A percentile compares a stretch with the other conserved stretches of the same genome.
These are phyloP conservation scores for Penicillium sp. DNA, from an alignment of 2,329 filamentous ascomycete species.

Conservation along the genomic window DNA sequence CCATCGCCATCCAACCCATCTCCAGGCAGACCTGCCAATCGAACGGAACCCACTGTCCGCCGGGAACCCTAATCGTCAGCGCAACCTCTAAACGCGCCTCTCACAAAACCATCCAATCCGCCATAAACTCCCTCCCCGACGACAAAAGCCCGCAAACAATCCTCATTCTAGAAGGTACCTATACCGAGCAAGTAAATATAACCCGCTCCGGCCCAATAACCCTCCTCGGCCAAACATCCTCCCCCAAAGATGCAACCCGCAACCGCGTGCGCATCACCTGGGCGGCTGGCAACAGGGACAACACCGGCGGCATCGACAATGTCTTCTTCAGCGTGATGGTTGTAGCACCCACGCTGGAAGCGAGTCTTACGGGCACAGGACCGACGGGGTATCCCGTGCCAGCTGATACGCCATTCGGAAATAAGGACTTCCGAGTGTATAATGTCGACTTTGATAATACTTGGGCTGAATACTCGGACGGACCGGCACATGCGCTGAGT, in stretches of 20 bases:
- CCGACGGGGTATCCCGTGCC: slow-evolving; percentile 62
- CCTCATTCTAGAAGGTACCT: slow-evolving; percentile 59
- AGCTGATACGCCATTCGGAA: slow-evolving; percentile 61
- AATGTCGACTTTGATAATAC: slow-evolving; percentile 66
- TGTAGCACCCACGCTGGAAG: slow-evolving; percentile 61
- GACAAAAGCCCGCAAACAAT: slow-evolving; percentile 52
- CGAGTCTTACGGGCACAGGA: slow-evolving; percentile 60
- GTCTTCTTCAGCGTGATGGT: slow-evolving; percentile 61
- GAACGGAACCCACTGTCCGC: slow-evolving; percentile 24
- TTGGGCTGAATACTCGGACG: slow-evolving; percentile 51
- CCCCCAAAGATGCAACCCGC: slow-evolving; percentile 46
- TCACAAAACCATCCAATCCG: slow-evolving; percentile 47
- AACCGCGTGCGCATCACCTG: slow-evolving; percentile 59
- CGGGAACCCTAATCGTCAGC: slow-evolving; percentile 30
- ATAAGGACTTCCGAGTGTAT: slow-evolving; percentile 61
- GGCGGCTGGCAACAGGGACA: slow-evolving; percentile 54
- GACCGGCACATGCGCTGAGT: slow-evolving; percentile 59
- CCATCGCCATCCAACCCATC: slow-evolving; percentile 4
- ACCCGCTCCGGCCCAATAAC: slow-evolving; percentile 61
- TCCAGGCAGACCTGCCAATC: slow-evolving; percentile 26
- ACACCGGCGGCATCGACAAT: slow-evolving; percentile 52
- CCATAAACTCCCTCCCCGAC: slow-evolving; percentile 47
- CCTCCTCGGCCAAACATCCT: slow-evolving; percentile 57
- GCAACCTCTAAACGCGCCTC: slow-evolving; percentile 19
- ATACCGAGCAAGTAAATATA: slow-evolving; percentile 64